phyloP scores from a whole-genome alignment of 2,329 filamentous ascomycete species.

The Emydomyces testavorans region DNA sequence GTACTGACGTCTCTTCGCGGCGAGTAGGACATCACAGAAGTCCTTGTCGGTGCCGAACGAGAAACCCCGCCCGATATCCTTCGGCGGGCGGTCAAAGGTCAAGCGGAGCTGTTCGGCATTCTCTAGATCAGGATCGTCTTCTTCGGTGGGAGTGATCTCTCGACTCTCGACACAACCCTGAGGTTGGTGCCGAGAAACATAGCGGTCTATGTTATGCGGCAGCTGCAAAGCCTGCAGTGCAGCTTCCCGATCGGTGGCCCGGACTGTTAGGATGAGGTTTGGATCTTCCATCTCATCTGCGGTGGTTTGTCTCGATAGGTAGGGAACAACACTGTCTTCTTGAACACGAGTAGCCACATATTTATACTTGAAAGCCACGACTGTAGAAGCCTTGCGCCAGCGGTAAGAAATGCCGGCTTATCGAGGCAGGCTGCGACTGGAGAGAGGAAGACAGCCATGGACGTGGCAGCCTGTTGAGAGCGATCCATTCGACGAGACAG shows the following conservation, averaged over 20 bases:
- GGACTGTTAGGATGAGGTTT: conserved; percentile 7
- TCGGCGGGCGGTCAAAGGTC: conserved; percentile 8
- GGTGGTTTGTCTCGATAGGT: no score
- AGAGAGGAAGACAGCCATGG: no score
- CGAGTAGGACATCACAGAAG: conserved; percentile 8
- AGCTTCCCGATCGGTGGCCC: not conserved
- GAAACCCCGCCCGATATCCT: conserved; percentile 4
- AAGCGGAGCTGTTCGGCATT: not conserved
- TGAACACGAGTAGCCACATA: no score
- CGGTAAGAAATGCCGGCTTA: no score
- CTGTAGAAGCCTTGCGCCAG: no score
- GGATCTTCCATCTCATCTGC: conserved; percentile 8
- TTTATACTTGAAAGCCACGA: no score
- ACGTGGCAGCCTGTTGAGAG: no score
- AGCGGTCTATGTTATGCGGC: conserved; percentile 6
- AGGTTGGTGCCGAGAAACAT: no score
- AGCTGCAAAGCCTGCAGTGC: not conserved
- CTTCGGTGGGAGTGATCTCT: not conserved
- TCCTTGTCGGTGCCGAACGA: conserved; percentile 5
- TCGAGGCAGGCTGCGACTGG: no score
- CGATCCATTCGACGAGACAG: no score
- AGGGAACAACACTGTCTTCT: no score
- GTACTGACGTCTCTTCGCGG: not conserved
- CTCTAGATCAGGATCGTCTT: not conserved
- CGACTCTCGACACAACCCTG: no score